Conservation (phyloP, 2,329 filamentous ascomycete genomes). For the Thelonectria olida region DNA sequence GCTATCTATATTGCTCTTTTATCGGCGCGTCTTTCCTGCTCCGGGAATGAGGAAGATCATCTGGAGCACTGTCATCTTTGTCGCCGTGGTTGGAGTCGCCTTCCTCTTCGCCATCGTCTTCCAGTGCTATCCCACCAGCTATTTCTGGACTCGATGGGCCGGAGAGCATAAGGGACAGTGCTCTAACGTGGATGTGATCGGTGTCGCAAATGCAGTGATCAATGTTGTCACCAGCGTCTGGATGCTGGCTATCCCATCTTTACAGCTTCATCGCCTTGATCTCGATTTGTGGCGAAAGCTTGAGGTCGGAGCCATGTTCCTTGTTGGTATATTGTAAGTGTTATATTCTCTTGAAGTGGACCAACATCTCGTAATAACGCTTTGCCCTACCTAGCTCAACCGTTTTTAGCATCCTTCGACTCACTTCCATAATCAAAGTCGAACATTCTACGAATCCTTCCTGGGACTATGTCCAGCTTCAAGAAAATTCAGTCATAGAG, state of each 20-base stretch:
- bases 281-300: slow-evolving; percentile 59
- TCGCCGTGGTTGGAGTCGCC: slow-evolving; percentile 48
- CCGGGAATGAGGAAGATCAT: slow-evolving; percentile 50
- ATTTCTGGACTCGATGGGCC: slow-evolving; percentile 65
- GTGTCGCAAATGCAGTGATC: slow-evolving; percentile 61
- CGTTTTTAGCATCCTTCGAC: slow-evolving; percentile 50
- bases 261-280: slow-evolving; percentile 52
- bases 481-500: slow-evolving; percentile 50
- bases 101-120: slow-evolving; percentile 57
- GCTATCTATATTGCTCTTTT: slow-evolving; percentile 63
- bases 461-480: slow-evolving; percentile 46
- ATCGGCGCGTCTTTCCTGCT: slow-evolving; percentile 62
- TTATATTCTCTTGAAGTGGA: background rate
- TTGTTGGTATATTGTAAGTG: slow-evolving; percentile 57
- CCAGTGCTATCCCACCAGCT: slow-evolving; percentile 60
- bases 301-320: slow-evolving; percentile 61
- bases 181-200: slow-evolving; percentile 57
- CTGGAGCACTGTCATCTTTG: slow-evolving; percentile 53
- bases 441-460: slow-evolving; percentile 44
- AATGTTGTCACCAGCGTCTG: slow-evolving; percentile 62
- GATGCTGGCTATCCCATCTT: slow-evolving; percentile 61
- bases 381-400: slow-evolving; percentile 43
- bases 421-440: slow-evolving; percentile 45
- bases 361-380: background rate
- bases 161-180: slow-evolving; percentile 57